These are phyloP conservation scores for Linum tenue DNA, from an alignment of 345 rosid species.

Conservation along the genomic window DNA sequence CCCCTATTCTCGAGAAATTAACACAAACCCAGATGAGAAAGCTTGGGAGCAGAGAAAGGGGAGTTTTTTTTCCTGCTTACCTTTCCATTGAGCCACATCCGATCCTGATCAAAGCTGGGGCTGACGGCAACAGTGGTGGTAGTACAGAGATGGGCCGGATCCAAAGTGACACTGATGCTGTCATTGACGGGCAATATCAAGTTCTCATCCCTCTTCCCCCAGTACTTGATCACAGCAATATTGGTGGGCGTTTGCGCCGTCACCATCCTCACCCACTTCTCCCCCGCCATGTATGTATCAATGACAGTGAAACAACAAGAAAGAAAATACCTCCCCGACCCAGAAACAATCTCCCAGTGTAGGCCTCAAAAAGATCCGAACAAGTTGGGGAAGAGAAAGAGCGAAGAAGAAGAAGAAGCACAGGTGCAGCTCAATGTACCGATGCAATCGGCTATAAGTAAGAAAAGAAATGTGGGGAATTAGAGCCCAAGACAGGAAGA, in stretches of 20 bases:
- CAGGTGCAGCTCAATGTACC: too few species aligned
- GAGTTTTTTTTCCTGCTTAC: conserved; percentile 20
- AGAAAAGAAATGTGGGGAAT: too few species aligned
- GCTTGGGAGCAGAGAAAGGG: not conserved
- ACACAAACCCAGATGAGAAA: not conserved
- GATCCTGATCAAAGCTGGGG: conserved; percentile 70
- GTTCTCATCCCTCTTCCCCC: conserved; percentile 91
- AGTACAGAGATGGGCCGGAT: conserved; percentile 88
- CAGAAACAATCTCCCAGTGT: too few species aligned
- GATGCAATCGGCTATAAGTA: too few species aligned
- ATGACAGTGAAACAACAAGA: too few species aligned
- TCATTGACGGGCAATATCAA: conserved; percentile 90
- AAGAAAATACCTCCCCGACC: too few species aligned
- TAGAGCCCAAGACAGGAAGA: too few species aligned
- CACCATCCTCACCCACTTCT: conserved; percentile 62
- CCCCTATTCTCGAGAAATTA: not conserved
- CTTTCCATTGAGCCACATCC: conserved; percentile 99
- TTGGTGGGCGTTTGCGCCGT: conserved; percentile 95
- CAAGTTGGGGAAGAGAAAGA: too few species aligned
- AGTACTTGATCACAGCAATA: conserved; percentile 92
- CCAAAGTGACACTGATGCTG: conserved; percentile 89
- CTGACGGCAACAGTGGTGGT: conserved; percentile 92
- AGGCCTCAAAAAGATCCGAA: too few species aligned
- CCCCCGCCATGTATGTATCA: conserved; percentile 31
- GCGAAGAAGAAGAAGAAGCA: too few species aligned